These are phyloP conservation scores for Sphenostylis stenocarpa DNA, from an alignment of 306 rosid genomes.

Conservation along the genomic window DNA sequence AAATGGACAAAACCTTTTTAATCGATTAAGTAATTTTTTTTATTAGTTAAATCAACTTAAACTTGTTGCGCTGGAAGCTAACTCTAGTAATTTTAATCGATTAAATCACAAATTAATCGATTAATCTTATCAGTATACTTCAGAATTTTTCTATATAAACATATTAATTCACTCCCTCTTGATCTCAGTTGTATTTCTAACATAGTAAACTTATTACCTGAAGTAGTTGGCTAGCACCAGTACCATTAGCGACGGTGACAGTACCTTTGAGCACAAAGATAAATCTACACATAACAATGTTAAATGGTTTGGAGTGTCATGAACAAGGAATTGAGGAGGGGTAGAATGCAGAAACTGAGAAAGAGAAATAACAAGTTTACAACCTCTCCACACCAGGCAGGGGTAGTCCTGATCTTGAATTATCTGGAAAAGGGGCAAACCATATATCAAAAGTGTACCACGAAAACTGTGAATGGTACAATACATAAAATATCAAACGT, in stretches of 20 bases:
- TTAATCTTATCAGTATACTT: too few species aligned
- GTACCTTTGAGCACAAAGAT: slow-evolving; percentile 87
- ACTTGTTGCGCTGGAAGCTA: too few species aligned
- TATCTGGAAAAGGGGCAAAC: slow-evolving; percentile 48
- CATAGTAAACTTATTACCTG: slow-evolving; percentile 47
- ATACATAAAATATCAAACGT: neutral
- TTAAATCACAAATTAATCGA: too few species aligned
- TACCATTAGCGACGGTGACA: slow-evolving; percentile 48
- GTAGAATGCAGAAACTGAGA: slow-evolving; percentile 28
- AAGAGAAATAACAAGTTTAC: slow-evolving; percentile 8
- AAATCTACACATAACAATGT: slow-evolving; percentile 54
- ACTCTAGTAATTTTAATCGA: too few species aligned
- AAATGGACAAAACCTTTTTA: too few species aligned
- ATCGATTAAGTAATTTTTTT: too few species aligned
- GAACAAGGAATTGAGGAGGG: neutral
- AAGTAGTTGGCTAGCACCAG: slow-evolving; percentile 47
- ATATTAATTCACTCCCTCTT: too few species aligned
- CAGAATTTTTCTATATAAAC: too few species aligned
- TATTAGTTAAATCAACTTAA: too few species aligned
- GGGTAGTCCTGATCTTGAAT: slow-evolving; percentile 68
- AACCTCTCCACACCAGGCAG: slow-evolving; percentile 76
- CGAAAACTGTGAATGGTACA: slow-evolving; percentile 7
- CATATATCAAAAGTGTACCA: slow-evolving; percentile 33
- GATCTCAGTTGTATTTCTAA: too few species aligned
- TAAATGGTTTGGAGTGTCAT: slow-evolving; percentile 7